Percentiles rank a stretch among this genome's conserved stretches.
Conservation (phyloP, 345 rosid genomes). For the Diplotaxis tenuifolia region DNA sequence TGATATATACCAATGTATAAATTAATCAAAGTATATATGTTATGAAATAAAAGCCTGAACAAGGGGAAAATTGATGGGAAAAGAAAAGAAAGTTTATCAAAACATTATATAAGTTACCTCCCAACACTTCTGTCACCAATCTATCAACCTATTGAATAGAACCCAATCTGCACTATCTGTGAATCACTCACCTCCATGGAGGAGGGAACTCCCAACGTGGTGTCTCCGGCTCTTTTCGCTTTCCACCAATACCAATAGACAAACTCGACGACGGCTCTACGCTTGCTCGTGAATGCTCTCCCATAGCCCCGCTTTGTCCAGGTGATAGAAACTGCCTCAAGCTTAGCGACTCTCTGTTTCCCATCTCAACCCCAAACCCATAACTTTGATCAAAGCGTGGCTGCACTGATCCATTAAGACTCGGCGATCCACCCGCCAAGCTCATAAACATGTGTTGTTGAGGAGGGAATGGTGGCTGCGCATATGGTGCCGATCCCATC, state of each 20-base stretch:
- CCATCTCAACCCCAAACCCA: conserved; percentile 62
- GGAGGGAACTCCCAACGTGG: conserved; percentile 84
- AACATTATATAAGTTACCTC: conserved; percentile 26
- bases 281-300: conserved; percentile 55
- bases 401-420: conserved; percentile 54
- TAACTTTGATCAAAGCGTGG: conserved; percentile 69
- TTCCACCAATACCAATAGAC: conserved; percentile 48
- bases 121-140: conserved; percentile 16
- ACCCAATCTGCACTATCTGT: conserved; percentile 2
- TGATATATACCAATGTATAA: conserved; percentile 25
- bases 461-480: conserved; percentile 48
- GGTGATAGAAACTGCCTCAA: conserved; percentile 63
- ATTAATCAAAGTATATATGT: conserved; percentile 34
- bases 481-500: conserved; percentile 50
- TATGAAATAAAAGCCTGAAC: conserved; percentile 26
- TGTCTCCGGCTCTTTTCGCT: conserved; percentile 81
- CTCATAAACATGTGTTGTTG: conserved; percentile 66
- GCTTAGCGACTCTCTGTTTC: conserved; percentile 48
- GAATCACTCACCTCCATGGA: conserved; percentile 58
- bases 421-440: conserved; percentile 48
- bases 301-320: conserved; percentile 48
- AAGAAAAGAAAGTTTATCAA: conserved; percentile 1
- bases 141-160: conserved; percentile 20
- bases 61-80: conserved; percentile 1
- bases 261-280: conserved; percentile 53